These are phyloP conservation scores for Dichotomopilus funicola DNA, from an alignment of 2,329 filamentous ascomycete genomes.

Conservation along the genomic window DNA sequence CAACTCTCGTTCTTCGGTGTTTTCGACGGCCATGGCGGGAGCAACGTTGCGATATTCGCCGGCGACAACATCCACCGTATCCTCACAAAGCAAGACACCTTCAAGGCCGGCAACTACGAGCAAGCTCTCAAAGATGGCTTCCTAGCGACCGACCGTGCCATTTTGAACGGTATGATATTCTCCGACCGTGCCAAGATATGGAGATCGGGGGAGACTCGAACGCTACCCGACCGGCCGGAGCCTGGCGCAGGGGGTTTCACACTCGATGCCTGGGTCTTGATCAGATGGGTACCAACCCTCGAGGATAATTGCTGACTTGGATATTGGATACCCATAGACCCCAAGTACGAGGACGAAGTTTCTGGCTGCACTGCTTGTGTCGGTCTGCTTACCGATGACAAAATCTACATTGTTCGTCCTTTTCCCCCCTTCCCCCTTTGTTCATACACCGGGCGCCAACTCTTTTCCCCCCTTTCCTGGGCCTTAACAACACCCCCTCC, in stretches of 20 bases:
- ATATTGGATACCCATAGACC: slow-evolving; percentile 54
- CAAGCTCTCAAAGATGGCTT: slow-evolving; percentile 97
- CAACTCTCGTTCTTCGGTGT: slow-evolving; percentile 94
- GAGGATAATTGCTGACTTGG: slow-evolving; percentile 13
- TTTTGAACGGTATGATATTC: slow-evolving; percentile 70
- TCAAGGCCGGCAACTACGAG: slow-evolving; percentile 84
- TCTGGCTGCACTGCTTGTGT: slow-evolving; percentile 97
- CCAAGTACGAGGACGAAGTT: slow-evolving; percentile 94
- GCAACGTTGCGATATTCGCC: slow-evolving; percentile 90
- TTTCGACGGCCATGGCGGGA: slow-evolving; percentile 94
- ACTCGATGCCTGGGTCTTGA: too few species aligned
- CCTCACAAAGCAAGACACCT: slow-evolving; percentile 88
- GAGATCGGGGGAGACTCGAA: slow-evolving; percentile 3
- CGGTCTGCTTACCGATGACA: slow-evolving; percentile 78
- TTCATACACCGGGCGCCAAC: not conserved
- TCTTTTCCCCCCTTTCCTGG: not conserved
- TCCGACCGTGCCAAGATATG: slow-evolving; percentile 21
- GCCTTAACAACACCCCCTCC: slow-evolving; percentile 7
- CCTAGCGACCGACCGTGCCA: slow-evolving; percentile 89
- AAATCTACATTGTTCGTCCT: slow-evolving; percentile 84
- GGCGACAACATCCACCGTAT: slow-evolving; percentile 93
- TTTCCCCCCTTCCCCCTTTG: slow-evolving; percentile 7
- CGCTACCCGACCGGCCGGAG: not conserved
- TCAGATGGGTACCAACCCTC: not conserved
- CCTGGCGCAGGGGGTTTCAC: too few species aligned